Evolutionary conservation across 2,329 filamentous ascomycete species (phyloP), one percentile per base, ranked within the genome.

Genomic region (Corinectria fuckeliana): DNA sequence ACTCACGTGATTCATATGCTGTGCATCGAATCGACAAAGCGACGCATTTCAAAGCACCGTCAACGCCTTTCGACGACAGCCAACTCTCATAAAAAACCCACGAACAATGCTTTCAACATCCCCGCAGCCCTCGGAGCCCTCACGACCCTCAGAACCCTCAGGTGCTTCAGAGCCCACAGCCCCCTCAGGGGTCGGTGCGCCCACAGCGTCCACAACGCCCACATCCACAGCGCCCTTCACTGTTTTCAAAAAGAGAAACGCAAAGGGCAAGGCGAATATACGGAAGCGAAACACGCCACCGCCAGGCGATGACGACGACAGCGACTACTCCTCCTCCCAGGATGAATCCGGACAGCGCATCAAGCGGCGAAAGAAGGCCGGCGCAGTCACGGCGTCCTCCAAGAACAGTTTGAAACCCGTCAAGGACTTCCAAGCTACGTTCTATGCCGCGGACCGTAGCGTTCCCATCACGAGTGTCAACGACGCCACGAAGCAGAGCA

Each of bases 401-500:
- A 83, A 80, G 61, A 80, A 80, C 51, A 72, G 77, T 13, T 70
- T 74, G 0, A 61, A 72, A 11, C 74, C 39, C 21, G 60, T 30
- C 14, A 65, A 64, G 25, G 80, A 85, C 25, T 74, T 82, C 21
- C 77, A 79, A 13, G 77, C 85, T 59, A 83, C 85, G 45, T 77
- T 84, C 63, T 85, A 85, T 76, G 76, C 82, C 51, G 85, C 88
- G 57, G 84, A 92, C 74, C 82, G 88, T 65, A 83, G 80, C 57
- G 76, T 86, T 21, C 81, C 82, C 64, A 87, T 92, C 68, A 81
- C 87, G 68, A 83, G 82, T 63, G 85, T 85, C 69, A 94, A 94
- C 74, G 93, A 97, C 74, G 94, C 95, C 18, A 98, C 94, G 1
- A 97, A 96, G 71, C 85, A 88, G 41, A 90, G 85, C 56, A 91